A percentile compares a stretch with the other conserved stretches of the same genome.
Evolutionary conservation across 352 stramenopile genomes (phyloP).

Genomic region (Phytopythium sindhum): DNA sequence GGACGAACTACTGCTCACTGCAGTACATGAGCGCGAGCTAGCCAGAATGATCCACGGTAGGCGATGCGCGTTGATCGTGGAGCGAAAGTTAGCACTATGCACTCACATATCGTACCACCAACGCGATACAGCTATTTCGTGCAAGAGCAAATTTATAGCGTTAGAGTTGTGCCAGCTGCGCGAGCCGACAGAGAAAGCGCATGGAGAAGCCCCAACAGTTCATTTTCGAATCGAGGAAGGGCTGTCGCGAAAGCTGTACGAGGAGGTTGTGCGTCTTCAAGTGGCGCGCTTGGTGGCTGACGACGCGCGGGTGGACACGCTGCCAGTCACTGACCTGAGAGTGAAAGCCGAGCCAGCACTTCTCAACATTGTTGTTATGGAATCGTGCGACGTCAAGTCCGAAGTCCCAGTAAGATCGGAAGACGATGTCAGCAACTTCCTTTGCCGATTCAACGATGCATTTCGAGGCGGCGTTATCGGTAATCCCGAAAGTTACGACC

Average conservation of each 20-base stretch:
- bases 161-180: conserved; percentile 65
- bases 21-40: conserved; percentile 58
- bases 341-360: conserved; percentile 17
- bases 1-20: conserved; percentile 64
- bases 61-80: neutral
- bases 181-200: conserved; percentile 38
- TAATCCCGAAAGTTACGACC: conserved; percentile 15
- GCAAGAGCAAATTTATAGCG: conserved; percentile 57
- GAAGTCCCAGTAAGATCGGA: conserved; percentile 37
- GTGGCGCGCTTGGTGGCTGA: neutral
- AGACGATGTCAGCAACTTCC: conserved; percentile 56
- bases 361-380: conserved; percentile 47
- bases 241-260: conserved; percentile 32
- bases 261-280: conserved; percentile 20
- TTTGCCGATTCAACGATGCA: conserved; percentile 54
- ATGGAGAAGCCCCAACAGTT: conserved; percentile 34
- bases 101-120: neutral
- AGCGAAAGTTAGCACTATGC: neutral
- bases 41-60: conserved; percentile 56
- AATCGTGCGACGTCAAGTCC: conserved; percentile 41
- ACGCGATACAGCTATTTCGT: conserved; percentile 47
- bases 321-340: conserved; percentile 15
- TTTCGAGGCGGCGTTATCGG: conserved; percentile 46
- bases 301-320: neutral
- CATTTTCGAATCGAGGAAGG: conserved; percentile 40